Base-by-base conservation (phyloP, 1,284 basidiomycete genomes). In the Irpex lacteus region DNA sequence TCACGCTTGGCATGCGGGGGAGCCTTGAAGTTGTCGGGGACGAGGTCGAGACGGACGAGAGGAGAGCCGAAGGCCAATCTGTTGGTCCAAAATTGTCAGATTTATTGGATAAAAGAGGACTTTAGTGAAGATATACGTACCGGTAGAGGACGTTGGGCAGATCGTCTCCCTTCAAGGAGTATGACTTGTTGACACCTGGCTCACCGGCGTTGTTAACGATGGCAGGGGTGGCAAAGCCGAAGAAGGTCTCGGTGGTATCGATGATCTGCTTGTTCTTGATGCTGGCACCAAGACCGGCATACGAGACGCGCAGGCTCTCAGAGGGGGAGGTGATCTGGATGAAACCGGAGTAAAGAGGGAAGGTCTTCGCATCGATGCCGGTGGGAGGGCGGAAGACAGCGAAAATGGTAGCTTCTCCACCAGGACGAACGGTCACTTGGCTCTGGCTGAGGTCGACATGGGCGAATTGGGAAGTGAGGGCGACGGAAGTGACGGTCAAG, bases 301-400 rank as follows among this genome's bases (percentile, higher is more conserved):
- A 87, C 0, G 82, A 74, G 13, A 84, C 82, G 60, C 84, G 83
- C 58, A 77, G 74, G 15, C 67, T 75, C 64, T 85, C 83, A 1
- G 71, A 80, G 11, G 73, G 70, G 60, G 76, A 78, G 8, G 76
- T 72, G 59, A 85, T 76, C 64, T 84, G 72, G 66, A 88, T 82
- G 76, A 82, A 86, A 3, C 86, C 87, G 52, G 84, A 85, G 76
- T 81, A 89, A 53, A 88, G 78, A 4, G 87, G 87, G 72, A 83
- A 82, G 3, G 80, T 79, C 11, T 77, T 72, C 0, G 78, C 67
- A 65, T 85, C 80, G 40, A 82, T 68, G 6, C 77, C 78, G 1
- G 68, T 69, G 1, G 87, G 87, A 0, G 82, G 73, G 0, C 70
- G 72, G 70, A 82, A 74, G 44, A 63, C 69, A 11, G 74, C 75